Evolutionary conservation across 441 rosid genomes (phyloP).

Genomic region (Macaranga tanarius): DNA sequence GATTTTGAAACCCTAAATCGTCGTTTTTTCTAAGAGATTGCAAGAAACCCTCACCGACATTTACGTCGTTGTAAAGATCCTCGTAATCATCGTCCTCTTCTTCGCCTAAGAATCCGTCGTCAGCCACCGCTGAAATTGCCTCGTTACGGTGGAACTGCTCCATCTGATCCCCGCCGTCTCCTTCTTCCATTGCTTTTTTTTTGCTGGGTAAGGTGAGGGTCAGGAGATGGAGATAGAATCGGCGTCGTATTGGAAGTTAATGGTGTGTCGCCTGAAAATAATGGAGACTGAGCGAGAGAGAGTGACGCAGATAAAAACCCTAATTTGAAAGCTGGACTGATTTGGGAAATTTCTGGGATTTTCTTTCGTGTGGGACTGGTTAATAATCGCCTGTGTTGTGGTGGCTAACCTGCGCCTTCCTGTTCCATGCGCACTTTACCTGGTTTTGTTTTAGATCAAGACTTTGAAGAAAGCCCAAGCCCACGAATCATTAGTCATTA

Average conservation of each 20-base stretch:
- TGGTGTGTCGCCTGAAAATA: background rate
- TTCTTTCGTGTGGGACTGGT: too few relatives aligned
- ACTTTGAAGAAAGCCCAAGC: too few relatives aligned
- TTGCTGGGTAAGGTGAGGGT: background rate
- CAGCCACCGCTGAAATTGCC: slow-evolving; percentile 39
- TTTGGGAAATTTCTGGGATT: too few relatives aligned
- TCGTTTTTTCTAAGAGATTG: slow-evolving; percentile 44
- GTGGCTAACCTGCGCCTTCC: too few relatives aligned
- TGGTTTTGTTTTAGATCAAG: too few relatives aligned
- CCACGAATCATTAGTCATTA: too few relatives aligned
- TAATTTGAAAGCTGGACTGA: too few relatives aligned
- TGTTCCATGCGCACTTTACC: too few relatives aligned
- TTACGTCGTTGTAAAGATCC: slow-evolving; percentile 82
- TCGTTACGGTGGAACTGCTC: slow-evolving; percentile 16
- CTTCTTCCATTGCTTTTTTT: background rate
- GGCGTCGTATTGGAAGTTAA: background rate
- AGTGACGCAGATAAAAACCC: too few relatives aligned
- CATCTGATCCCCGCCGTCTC: slow-evolving; percentile 7
- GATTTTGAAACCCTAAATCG: slow-evolving; percentile 34
- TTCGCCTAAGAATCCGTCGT: slow-evolving; percentile 33
- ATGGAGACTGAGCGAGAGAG: too few relatives aligned
- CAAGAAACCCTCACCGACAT: slow-evolving; percentile 78
- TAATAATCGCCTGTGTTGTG: too few relatives aligned
- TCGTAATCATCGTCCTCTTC: slow-evolving; percentile 81
- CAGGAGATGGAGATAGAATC: background rate